Evolutionary conservation across 257 asterid genomes (phyloP), one percentile per base, ranked within the genome.

Genomic region (Striga asiatica): DNA sequence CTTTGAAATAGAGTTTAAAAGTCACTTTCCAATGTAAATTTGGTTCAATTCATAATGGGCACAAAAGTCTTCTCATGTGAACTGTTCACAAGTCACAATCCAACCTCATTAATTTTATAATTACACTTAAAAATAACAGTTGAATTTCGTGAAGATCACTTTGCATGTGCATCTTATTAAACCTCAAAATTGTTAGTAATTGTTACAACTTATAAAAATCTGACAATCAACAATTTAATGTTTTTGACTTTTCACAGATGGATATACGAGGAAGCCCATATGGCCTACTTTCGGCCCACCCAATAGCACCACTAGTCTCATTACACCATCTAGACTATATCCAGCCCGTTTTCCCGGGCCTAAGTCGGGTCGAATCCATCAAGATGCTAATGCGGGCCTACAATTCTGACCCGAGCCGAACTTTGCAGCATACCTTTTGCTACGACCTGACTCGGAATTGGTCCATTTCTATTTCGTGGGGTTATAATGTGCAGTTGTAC

Each of bases 211-310:
- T 21, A 48, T 48, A 17, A 23, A 23, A 12, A 17, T 12, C 4
- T 47, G 8, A 1, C 14, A 8, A 21, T 47, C 5, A 10, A 22
- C 0, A n/a, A 12, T 21, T 46, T 2, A 18, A 51, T 29, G 8
- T 24, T 5, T n/a, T 1, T 62, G 13, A 12, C 1, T 65, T 8
- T 1, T 14, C 6, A 17, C 41, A 81, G 94, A 39, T 83, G 58
- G 97, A 89, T 28, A 74, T 89, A 45, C 65, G 85, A 6, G 93
- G 93, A 24, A 73, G 71, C 54, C 83, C 84, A 5, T 78, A 67
- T 4, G 96, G 97, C 7, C n/a, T 89, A 56, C 92, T 85, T 25
- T 74, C 96, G 3, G 88, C 93, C 3, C 97, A 89, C 43, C 92
- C 97, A 9, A 16, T 85, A 35, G 82, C 94, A 9, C 97, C 97